A percentile compares a stretch with the other conserved stretches of the same genome.
These are phyloP conservation scores for Hirsutella minnesotensis DNA, from an alignment of 2,329 filamentous ascomycete species.

Conservation along the genomic window DNA sequence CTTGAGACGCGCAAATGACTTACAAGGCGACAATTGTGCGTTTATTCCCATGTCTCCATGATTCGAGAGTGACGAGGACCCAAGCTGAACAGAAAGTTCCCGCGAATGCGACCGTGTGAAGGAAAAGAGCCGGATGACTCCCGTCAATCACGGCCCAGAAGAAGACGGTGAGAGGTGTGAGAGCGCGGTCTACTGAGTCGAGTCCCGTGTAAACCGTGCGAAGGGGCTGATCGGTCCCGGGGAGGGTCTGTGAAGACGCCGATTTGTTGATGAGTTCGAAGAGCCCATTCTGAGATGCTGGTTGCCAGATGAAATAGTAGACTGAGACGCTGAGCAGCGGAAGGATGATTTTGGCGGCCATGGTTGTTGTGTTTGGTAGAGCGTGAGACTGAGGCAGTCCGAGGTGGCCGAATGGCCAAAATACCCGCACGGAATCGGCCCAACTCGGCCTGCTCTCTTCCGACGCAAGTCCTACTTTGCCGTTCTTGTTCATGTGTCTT, in stretches of 20 bases:
- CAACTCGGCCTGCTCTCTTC: no score
- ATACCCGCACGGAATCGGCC: no score
- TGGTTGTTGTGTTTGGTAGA: no score
- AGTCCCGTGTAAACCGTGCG: conserved; percentile 8
- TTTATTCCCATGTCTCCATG: conserved; percentile 8
- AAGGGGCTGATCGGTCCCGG: conserved; percentile 7
- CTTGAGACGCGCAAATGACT: not conserved
- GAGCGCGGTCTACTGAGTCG: conserved; percentile 4
- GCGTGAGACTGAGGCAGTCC: no score
- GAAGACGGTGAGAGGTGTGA: conserved; percentile 8
- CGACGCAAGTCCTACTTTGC: no score
- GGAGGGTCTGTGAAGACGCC: conserved; percentile 2
- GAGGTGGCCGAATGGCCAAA: no score
- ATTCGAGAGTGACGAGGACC: conserved; percentile 9
- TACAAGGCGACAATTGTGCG: conserved; percentile 8
- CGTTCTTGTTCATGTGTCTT: no score
- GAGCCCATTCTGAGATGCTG: conserved; percentile 7
- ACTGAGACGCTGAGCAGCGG: conserved; percentile 7
- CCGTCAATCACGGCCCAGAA: conserved; percentile 9
- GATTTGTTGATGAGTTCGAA: conserved; percentile 2
- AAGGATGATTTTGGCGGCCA: conserved; percentile 7
- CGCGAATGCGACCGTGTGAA: conserved; percentile 9
- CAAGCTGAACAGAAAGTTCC: conserved; percentile 9
- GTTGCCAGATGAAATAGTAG: conserved; percentile 10
- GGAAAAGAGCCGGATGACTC: conserved; percentile 5